Conservation (phyloP, 2,329 filamentous ascomycete genomes). For the Monilinia laxa region DNA sequence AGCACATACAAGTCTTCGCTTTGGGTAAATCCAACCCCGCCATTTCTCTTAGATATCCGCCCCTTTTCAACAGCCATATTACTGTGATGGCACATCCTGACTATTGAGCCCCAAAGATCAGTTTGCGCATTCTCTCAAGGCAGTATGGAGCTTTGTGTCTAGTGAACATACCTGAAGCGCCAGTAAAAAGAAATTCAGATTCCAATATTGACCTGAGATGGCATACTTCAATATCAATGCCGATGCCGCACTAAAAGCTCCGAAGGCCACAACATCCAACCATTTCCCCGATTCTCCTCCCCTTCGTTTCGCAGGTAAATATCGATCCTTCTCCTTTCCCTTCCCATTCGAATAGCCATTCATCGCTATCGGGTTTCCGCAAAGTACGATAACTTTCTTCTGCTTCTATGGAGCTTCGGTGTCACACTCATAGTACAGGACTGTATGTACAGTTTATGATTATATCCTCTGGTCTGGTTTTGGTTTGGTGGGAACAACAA, state of each 20-base stretch:
- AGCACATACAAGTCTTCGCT: slow-evolving; percentile 16
- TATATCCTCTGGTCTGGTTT: background rate
- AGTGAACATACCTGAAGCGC: slow-evolving; percentile 18
- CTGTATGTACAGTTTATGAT: background rate
- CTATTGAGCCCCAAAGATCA: slow-evolving; percentile 5
- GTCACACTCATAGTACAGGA: slow-evolving; percentile 20
- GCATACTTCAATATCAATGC: slow-evolving; percentile 20
- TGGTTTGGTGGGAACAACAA: background rate
- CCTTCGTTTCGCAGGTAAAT: slow-evolving; percentile 13
- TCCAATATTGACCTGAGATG: slow-evolving; percentile 21
- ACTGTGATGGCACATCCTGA: slow-evolving; percentile 13
- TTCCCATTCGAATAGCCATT: slow-evolving; percentile 21
- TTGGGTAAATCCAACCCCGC: slow-evolving; percentile 10
- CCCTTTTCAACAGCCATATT: slow-evolving; percentile 12
- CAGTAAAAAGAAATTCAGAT: slow-evolving; percentile 23
- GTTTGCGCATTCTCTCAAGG: background rate
- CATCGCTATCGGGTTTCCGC: slow-evolving; percentile 18
- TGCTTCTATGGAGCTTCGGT: slow-evolving; percentile 16
- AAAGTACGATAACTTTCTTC: slow-evolving; percentile 9
- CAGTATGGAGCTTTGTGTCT: too few species aligned
- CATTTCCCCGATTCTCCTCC: slow-evolving; percentile 9
- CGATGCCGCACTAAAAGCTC: slow-evolving; percentile 8
- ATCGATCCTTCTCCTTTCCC: slow-evolving; percentile 23
- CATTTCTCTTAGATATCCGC: slow-evolving; percentile 20
- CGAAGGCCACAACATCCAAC: slow-evolving; percentile 14